Conservation (phyloP, 169 alveolate genomes). For the Cryptosporidium canis region DNA sequence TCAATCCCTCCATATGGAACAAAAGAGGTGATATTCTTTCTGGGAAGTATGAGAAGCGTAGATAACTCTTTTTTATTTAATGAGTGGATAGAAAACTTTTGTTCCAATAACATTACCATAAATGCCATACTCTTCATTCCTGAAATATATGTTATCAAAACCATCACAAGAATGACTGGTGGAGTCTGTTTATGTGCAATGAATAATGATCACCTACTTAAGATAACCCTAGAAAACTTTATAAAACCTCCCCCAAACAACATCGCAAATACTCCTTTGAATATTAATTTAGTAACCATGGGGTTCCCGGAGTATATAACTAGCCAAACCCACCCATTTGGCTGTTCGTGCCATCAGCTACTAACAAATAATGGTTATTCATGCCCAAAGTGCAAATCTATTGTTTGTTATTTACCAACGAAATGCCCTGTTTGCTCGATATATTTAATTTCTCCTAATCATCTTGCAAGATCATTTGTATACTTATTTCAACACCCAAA, state of each 20-base stretch:
- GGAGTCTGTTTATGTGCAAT: slow-evolving; percentile 69
- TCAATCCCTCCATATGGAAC: slow-evolving; percentile 73
- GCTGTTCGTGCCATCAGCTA: slow-evolving; percentile 38
- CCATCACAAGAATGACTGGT: slow-evolving; percentile 45
- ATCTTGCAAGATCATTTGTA: slow-evolving; percentile 64
- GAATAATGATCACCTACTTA: slow-evolving; percentile 45
- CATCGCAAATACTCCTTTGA: background rate
- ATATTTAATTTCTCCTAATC: slow-evolving; percentile 47
- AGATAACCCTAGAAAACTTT: slow-evolving; percentile 31
- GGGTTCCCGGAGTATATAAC: slow-evolving; percentile 41
- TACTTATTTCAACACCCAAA: slow-evolving; percentile 48
- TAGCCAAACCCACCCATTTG: slow-evolving; percentile 35
- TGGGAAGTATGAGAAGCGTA: slow-evolving; percentile 71
- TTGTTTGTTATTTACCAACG: slow-evolving; percentile 45
- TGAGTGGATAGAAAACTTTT: slow-evolving; percentile 51
- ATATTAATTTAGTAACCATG: slow-evolving; percentile 49
- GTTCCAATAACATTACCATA: slow-evolving; percentile 15
- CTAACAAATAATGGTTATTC: slow-evolving; percentile 27
- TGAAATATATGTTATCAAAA: slow-evolving; percentile 42
- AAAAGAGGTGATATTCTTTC: slow-evolving; percentile 36
- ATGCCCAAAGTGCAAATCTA: slow-evolving; percentile 63
- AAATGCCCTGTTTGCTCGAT: slow-evolving; percentile 62
- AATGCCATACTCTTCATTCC: slow-evolving; percentile 65
- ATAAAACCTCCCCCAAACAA: slow-evolving; percentile 49
- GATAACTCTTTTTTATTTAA: slow-evolving; percentile 31